Evolutionary conservation across 2,329 filamentous ascomycete genomes (phyloP), one percentile per base, ranked within the genome.

Genomic region (Aspergillus sp.): DNA sequence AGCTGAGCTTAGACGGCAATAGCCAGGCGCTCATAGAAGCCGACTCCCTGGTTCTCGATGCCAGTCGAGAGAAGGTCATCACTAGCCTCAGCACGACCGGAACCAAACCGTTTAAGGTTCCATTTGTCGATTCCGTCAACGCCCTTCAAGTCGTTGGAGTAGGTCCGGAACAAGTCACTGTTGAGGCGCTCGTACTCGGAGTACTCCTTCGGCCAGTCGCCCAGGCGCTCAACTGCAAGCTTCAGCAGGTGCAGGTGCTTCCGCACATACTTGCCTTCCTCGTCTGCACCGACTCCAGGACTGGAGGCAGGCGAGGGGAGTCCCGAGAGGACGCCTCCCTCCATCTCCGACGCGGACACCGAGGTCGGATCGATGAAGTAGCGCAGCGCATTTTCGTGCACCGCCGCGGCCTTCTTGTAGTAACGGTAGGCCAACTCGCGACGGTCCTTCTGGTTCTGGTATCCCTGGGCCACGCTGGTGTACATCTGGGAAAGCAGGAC

Each of bases 401-500:
- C 59, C 7, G 65, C 63, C 2, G 75, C 76, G 21, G 69, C 70
- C 65, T 77, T 76, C 65, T 75, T 76, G 65, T 76, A 78, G 69
- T 78, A 78, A 28, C 74, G 70, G 61, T 70, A 68, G 1, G 74
- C 74, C 61, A 78, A 69, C 45, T 73, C 72, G 55, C 71, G 67
- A 2, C 70, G 69, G n/a, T 66, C 65, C 58, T 72, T 72, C 21
- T 71, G 62, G 13, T 54, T 28, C 59, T 76, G 76, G 65, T 77
- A 76, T 2, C 70, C 68, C 63, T 74, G 74, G 3, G 73, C 76
- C n/a, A 76, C 70, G 21, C 72, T 70, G n/a, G 80, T 83, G 72
- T 84, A 84, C 10, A 85, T 75, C 66, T 82, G 74, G 0, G 81
- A 80, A 3, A 84, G 77, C 5, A 84, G 74, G 55, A 79, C 76